Conservation (phyloP, 805 yeast genomes). For the Tanozyma kutaoensis region DNA sequence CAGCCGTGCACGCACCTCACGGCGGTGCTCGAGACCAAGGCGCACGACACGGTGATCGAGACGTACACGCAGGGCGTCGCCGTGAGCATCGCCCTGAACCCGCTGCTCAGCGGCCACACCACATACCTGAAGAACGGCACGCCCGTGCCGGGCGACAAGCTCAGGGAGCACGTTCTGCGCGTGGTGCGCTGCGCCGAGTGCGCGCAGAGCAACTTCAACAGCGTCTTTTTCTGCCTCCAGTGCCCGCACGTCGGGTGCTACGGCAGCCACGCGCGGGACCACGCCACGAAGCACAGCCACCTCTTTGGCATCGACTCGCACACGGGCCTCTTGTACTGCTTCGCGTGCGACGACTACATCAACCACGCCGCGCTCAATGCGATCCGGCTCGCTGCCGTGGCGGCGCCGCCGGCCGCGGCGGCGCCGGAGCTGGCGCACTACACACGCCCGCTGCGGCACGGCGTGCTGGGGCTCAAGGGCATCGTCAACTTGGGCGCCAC, state of each 20-base stretch:
- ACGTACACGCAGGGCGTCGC: conserved; percentile 41
- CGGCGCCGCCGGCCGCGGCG: not conserved
- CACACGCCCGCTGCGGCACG: conserved; percentile 32
- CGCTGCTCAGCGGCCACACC: conserved; percentile 6
- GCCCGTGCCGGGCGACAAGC: conserved; percentile 19
- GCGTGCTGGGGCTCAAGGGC: conserved; percentile 75
- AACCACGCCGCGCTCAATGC: conserved; percentile 45
- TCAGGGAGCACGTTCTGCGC: conserved; percentile 15
- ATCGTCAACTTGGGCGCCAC: conserved; percentile 93
- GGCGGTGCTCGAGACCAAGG: conserved; percentile 34
- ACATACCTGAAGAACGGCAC: conserved; percentile 23
- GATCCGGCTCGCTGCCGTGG: conserved; percentile 22
- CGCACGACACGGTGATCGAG: conserved; percentile 32
- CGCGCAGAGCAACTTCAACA: conserved; percentile 21
- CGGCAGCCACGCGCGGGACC: conserved; percentile 19
- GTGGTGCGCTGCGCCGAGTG: conserved; percentile 35
- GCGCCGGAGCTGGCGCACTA: conserved; percentile 3
- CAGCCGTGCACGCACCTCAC: conserved; percentile 37
- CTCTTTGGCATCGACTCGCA: conserved; percentile 44
- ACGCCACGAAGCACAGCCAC: conserved; percentile 20
- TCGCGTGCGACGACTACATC: conserved; percentile 63
- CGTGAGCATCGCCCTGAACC: conserved; percentile 23
- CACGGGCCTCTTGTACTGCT: conserved; percentile 63
- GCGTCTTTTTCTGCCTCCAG: conserved; percentile 54
- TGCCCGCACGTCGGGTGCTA: conserved; percentile 71